Conservation (phyloP, 2,329 filamentous ascomycete species). For the Monosporascus ibericus region DNA sequence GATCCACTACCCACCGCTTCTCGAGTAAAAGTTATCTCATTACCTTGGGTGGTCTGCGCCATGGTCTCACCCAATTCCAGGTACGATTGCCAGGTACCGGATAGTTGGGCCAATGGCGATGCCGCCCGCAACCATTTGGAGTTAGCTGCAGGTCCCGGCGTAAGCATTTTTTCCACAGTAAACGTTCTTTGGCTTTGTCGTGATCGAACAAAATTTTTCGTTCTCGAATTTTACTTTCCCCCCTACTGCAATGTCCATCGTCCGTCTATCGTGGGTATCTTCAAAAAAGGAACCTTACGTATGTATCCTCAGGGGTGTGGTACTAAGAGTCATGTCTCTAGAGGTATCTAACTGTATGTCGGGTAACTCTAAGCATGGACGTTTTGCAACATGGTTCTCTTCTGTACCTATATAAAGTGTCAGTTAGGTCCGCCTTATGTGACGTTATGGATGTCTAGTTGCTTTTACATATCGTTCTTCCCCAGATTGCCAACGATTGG, state of each 20-base stretch:
- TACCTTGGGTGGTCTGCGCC: no score
- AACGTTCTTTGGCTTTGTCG: not conserved
- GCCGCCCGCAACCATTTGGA: conserved; percentile 17
- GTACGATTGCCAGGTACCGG: conserved; percentile 23
- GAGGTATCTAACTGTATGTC: not conserved
- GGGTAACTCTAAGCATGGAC: not conserved
- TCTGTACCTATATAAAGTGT: not conserved
- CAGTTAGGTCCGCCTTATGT: not conserved
- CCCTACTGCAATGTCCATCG: no score
- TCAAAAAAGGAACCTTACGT: not conserved
- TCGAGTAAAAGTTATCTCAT: no score
- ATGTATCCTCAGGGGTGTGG: not conserved
- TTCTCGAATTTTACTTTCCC: not conserved
- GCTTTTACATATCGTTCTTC: not conserved
- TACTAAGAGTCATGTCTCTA: not conserved
- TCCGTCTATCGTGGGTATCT: not conserved
- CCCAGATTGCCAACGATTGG: not conserved
- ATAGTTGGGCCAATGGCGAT: conserved; percentile 19
- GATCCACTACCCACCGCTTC: no score
- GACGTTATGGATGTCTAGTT: no score
- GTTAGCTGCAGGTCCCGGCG: conserved; percentile 14
- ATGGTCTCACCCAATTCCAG: conserved; percentile 2
- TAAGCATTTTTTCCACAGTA: not conserved
- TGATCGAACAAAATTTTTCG: not conserved
- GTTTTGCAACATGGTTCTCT: not conserved